Evolutionary conservation across 106 monocot species (phyloP), one percentile per base, ranked within the genome.

Genomic region (Dioscorea zingiberensis): DNA sequence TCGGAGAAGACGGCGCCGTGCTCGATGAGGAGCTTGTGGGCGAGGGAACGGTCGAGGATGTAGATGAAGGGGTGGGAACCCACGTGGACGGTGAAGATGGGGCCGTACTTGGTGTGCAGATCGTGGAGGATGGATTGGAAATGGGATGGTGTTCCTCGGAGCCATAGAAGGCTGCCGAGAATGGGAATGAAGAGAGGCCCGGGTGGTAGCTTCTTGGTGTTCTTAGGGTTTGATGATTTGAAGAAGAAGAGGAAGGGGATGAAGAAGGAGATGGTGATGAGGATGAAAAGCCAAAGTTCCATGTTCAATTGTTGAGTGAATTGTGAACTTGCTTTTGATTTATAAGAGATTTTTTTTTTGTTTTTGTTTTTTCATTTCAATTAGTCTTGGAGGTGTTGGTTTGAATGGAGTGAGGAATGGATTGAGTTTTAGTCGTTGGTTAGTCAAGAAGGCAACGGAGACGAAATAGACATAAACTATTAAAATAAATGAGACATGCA

Each of bases 11-110:
- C 13, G 25, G 66, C 71, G 62, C 80, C 75, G 24, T 62, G 22
- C 49, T 58, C 55, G 38, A 81, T 60, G 4, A 81, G 74, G 49
- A 71, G 75, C 28, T 62, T 47, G 74, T 80, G 75, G 23, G 70
- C 71, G 22, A 75, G 57, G 59, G 1, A 19, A 0, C 61, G 58
- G 67, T 81, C 80, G 29, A 66, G 8, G 48, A 81, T 47, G 80
- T 67, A 75, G 70, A 81, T 49, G 27, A 24, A 6, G 21, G 24
- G 25, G 45, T 46, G 70, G 66, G 71, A 62, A 27, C 67, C 75
- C 27, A 67, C 18, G 60, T 54, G 62, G 25, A 81, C 63, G 47
- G 71, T 67, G 28, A 81, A 44, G 51, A 81, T 67, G 62, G 76
- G 80, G 54, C 81, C 76, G 47, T 81, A 64, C 3, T 45, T 54